Evolutionary conservation across 441 rosid species (phyloP).

Genomic region (Gossypium gossypioides): DNA sequence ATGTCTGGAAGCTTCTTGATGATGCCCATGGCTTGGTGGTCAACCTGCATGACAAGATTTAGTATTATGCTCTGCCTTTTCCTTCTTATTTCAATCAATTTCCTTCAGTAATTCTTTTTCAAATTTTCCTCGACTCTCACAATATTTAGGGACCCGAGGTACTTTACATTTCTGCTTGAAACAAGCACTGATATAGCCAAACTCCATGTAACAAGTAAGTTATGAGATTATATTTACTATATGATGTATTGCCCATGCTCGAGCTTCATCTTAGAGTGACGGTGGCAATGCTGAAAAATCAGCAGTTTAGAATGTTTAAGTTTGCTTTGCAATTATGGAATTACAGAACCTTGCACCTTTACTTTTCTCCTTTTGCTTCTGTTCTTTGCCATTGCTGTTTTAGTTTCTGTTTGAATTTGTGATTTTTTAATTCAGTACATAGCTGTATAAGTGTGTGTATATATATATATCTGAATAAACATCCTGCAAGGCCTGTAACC

Average conservation of each 20-base stretch:
- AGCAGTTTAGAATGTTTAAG: constrained; percentile 8
- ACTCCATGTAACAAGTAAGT: constrained; percentile 22
- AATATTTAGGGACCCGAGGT: constrained; percentile 2
- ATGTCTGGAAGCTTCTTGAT: constrained; percentile 91
- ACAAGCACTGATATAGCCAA: constrained; percentile 13
- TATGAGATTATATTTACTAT: constrained; percentile 4
- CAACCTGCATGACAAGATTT: constrained; percentile 63
- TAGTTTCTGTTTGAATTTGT: background rate
- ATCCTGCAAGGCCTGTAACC: too few species aligned
- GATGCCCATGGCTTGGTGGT: constrained; percentile 85
- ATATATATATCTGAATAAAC: too few species aligned
- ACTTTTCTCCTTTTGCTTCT: background rate
- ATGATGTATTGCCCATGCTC: constrained; percentile 26
- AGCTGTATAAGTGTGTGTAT: too few species aligned
- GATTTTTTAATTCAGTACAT: background rate
- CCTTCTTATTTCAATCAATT: background rate
- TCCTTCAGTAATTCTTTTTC: constrained; percentile 6
- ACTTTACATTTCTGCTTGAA: constrained; percentile 11
- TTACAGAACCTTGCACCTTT: background rate
- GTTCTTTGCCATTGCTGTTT: background rate
- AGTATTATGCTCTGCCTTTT: background rate
- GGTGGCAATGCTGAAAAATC: constrained; percentile 22
- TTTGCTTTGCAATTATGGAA: background rate
- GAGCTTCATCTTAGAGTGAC: constrained; percentile 21
- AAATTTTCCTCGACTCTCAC: background rate